Conservation (phyloP, 2,329 filamentous ascomycete genomes). For the Cladorrhinum sp. region DNA sequence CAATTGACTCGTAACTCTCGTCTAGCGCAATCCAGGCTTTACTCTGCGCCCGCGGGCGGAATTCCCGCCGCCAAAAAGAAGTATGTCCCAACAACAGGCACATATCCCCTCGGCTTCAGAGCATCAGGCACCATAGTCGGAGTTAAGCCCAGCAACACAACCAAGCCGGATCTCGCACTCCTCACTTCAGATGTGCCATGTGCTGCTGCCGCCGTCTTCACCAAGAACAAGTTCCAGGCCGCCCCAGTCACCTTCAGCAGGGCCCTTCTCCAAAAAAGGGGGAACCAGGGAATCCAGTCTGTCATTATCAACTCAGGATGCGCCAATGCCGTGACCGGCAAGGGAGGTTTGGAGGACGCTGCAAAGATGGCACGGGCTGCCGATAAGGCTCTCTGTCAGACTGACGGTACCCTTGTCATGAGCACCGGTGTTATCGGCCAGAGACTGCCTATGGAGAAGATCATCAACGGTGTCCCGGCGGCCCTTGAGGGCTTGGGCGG, state of each 20-base stretch:
- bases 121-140: slow-evolving; percentile 87
- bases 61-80: slow-evolving; percentile 81
- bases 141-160: slow-evolving; percentile 89
- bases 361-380: slow-evolving; percentile 76
- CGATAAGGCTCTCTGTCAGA: slow-evolving; percentile 57
- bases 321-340: slow-evolving; percentile 94
- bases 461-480: slow-evolving; percentile 74
- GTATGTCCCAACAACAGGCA: slow-evolving; percentile 80
- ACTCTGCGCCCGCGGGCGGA: slow-evolving; percentile 57
- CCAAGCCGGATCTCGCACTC: slow-evolving; percentile 85
- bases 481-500: slow-evolving; percentile 69
- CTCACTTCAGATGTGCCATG: slow-evolving; percentile 84
- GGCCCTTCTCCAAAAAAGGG: slow-evolving; percentile 63
- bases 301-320: slow-evolving; percentile 94
- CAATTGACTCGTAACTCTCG: slow-evolving; percentile 23
- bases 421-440: slow-evolving; percentile 98
- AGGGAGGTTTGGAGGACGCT: slow-evolving; percentile 85
- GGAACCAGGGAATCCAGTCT: slow-evolving; percentile 68
- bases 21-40: slow-evolving; percentile 40
- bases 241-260: slow-evolving; percentile 87
- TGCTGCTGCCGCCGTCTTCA: slow-evolving; percentile 88
- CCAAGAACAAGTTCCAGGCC: slow-evolving; percentile 96
- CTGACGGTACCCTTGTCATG: slow-evolving; percentile 80
- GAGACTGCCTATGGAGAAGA: slow-evolving; percentile 86
- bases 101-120: slow-evolving; percentile 85